Evolutionary conservation across 371 early-diverging fungal genomes (phyloP), one percentile per base, ranked within the genome.

Genomic region (Smittium culicis): DNA sequence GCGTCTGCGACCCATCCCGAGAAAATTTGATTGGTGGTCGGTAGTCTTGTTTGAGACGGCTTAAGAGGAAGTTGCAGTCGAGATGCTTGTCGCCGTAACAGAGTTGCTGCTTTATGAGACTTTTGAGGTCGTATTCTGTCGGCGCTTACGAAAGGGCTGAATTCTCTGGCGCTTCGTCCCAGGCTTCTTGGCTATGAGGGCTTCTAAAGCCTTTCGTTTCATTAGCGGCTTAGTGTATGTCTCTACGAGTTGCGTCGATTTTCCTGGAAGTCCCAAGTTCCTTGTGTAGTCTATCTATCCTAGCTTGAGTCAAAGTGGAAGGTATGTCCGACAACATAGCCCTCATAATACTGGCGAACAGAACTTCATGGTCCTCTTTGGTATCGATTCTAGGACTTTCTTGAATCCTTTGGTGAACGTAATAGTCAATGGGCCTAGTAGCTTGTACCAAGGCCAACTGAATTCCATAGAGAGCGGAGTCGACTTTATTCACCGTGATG

Each of bases 381-480:
- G n/a, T n/a, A 45, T 45, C 45, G n/a, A 35, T 5, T 5, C 24
- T 33, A 5, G 33, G n/a, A n/a, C n/a, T 35, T 33, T n/a, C 63
- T 33, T 63, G 63, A 24, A 63, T n/a, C n/a, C 31, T 3, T 1
- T 33, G n/a, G 33, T 63, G 25, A n/a, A 63, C 25, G 63, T 63
- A 63, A 33, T 63, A 30, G 5, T 63, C 63, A 3, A 63, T 33
- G 20, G 63, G 25, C 33, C 63, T n/a, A 30, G 63, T 63, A n/a
- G 33, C 33, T 63, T 63, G 63, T 2, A 33, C 63, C 5, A 63
- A n/a, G 11, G 34, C 31, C 5, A 11, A 2, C 33, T 63, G 33
- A 5, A 63, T 33, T 8, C 35, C 24, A 35, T 63, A 63, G 11
- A 32, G 34, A 8, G 5, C 5, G n/a, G 45, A 11, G 20, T 45